Conservation (phyloP, 1,284 basidiomycete species). For the Leccinum pallidistipes region DNA sequence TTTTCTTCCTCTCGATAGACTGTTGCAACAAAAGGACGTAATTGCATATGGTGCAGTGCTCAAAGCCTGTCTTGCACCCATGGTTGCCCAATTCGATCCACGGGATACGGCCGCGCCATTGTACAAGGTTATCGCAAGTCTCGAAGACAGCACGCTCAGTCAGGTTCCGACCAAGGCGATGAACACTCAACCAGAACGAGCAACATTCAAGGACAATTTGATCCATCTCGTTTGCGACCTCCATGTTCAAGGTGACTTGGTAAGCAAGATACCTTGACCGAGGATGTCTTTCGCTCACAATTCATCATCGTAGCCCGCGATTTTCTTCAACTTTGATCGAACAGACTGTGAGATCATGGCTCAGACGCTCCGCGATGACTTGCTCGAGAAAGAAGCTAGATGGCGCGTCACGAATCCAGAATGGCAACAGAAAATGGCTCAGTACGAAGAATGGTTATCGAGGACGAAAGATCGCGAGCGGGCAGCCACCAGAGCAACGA, state of each 20-base stretch:
- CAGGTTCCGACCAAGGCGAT: constrained; percentile 24
- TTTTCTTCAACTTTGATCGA: constrained; percentile 67
- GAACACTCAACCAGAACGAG: constrained; percentile 34
- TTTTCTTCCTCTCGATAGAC: constrained; percentile 42
- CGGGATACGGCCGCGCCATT: constrained; percentile 39
- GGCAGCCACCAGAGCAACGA: constrained; percentile 38
- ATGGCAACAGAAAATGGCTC: constrained; percentile 52
- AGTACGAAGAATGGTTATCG: constrained; percentile 52
- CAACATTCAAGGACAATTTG: constrained; percentile 42
- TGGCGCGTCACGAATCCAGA: constrained; percentile 51
- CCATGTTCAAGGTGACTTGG: constrained; percentile 49
- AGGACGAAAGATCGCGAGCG: constrained; percentile 47
- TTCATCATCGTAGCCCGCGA: constrained; percentile 49
- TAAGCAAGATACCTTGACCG: constrained; percentile 32
- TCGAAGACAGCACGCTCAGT: constrained; percentile 42
- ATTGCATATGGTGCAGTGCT: constrained; percentile 56
- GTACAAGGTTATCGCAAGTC: constrained; percentile 38
- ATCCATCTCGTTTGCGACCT: constrained; percentile 56
- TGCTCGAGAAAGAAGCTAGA: constrained; percentile 44
- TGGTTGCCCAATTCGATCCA: constrained; percentile 42
- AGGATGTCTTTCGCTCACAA: background rate
- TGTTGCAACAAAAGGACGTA: constrained; percentile 59
- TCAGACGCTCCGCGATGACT: constrained; percentile 34
- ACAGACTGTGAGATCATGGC: constrained; percentile 58
- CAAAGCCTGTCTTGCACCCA: constrained; percentile 43